Evolutionary conservation across 192 early-diverging fungal species (phyloP), one percentile per base, ranked within the genome.

Genomic region (Mortierella hygrophila): DNA sequence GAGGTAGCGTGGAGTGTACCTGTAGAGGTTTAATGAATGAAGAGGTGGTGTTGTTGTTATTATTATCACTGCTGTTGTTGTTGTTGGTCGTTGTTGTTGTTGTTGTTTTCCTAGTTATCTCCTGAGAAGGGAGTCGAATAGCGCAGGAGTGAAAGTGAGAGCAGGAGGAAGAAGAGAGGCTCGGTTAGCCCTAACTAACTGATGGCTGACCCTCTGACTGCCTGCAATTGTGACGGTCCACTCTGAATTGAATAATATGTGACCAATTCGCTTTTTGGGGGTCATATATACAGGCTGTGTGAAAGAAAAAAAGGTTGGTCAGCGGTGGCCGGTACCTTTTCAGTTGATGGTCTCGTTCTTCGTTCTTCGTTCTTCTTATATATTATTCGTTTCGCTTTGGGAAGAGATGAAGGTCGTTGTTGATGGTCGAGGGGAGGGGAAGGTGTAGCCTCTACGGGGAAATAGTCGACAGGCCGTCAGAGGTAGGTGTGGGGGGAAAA

Each of bases 131-230:
- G 70, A 9, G 70, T 13, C 21, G 49, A 46, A 46, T 46, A 46
- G 44, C 44, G 44, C 32, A 70, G 38, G 42, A 70, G 38, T 1
- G 20, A 70, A 38, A 41, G 69, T 11, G 20, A 35, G 38, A 35
- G 32, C 23, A 70, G 38, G 63, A 65, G 60, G n/a, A n/a, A 40
- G 5, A 37, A 18, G n/a, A 70, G 29, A 29, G 60, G 29, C 29
- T 65, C 60, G 60, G 60, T 32, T 65, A 32, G 13, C 60, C 60
- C 29, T 29, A 65, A 65, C 29, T 29, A 65, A 65, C 60, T 32
- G 52, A 55, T 46, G 44, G 44, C 55, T 57, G 60, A 65, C 60
- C 57, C 60, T 65, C 60, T 65, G 60, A 65, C 60, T 65, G 55
- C 21, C 55, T n/a, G 60, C 60, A 29, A 65, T 65, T 65, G 60